Evolutionary conservation across 2,329 filamentous ascomycete genomes (phyloP), one percentile per base, ranked within the genome.

Genomic region (Botryotinia narcissicola): DNA sequence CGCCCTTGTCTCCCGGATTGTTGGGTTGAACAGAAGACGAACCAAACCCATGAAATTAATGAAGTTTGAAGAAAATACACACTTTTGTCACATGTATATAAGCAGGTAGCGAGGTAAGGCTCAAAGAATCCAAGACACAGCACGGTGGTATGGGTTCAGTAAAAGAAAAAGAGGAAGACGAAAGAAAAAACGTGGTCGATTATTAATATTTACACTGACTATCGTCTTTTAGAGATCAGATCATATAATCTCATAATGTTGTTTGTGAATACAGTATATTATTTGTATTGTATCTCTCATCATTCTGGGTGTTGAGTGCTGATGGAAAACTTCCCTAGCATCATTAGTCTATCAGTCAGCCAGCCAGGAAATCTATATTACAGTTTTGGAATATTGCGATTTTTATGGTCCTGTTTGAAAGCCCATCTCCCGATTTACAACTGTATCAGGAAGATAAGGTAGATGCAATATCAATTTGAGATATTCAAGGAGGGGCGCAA

Each of bases 401-500:
- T 16, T 18, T 29, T 54, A 40, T 12, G 48, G 64, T 57, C 35
- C 64, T 42, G 46, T 29, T 22, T 40, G 46, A 68, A n/a, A 40
- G 22, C 6, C 16, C 22, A n/a, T 66, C 46, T 72, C 29, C 68
- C 51, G n/a, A 61, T 46, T n/a, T 46, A 46, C 20, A 14, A n/a
- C 40, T 6, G n/a, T 6, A 29, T 22, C 29, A 61, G 35, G 63
- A 62, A 46, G 69, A 32, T 48, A 60, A 35, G 29, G 67, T 22
- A 68, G 64, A 54, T n/a, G 25, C 35, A 54, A n/a, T 40, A n/a
- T 61, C 35, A 40, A 61, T n/a, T 51, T 37, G 51, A 68, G 66
- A 67, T 75, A 73, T 74, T 75, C 73, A 71, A 74, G 42, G 73
- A 59, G 73, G 68, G 73, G 74, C 74, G 73, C 73, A 75, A 75